These are phyloP conservation scores for Penicillium sp. DNA, from an alignment of 2,329 filamentous ascomycete species.

Conservation along the genomic window DNA sequence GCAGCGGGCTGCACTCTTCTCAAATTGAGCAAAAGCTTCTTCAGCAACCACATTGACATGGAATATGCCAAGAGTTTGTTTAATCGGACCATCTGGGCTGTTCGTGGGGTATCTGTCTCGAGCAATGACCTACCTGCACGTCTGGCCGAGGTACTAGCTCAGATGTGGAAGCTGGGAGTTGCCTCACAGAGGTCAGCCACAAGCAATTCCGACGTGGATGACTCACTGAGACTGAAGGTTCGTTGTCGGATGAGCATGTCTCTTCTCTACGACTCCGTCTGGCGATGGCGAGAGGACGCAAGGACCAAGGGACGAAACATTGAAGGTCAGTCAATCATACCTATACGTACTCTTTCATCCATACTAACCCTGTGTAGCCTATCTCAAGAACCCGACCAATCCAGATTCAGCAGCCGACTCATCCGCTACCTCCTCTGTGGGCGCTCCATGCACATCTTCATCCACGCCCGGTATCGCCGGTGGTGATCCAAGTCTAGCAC, in stretches of 20 bases:
- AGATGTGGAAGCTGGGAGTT: conserved; percentile 56
- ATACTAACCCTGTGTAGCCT: conserved; percentile 41
- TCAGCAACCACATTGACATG: conserved; percentile 54
- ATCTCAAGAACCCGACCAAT: conserved; percentile 80
- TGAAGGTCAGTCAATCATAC: conserved; percentile 51
- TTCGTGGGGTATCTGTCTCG: conserved; percentile 57
- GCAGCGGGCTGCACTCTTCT: conserved; percentile 61
- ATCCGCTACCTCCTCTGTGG: conserved; percentile 59
- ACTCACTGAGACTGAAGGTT: conserved; percentile 58
- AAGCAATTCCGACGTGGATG: conserved; percentile 35
- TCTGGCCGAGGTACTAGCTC: conserved; percentile 61
- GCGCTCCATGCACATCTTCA: conserved; percentile 37
- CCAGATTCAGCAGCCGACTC: conserved; percentile 73
- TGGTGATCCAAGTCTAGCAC: conserved; percentile 44
- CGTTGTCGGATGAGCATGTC: conserved; percentile 65
- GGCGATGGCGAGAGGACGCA: conserved; percentile 62
- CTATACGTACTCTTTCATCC: conserved; percentile 14
- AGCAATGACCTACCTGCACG: conserved; percentile 62
- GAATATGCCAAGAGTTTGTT: conserved; percentile 56
- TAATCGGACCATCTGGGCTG: conserved; percentile 54
- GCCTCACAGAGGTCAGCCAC: conserved; percentile 26
- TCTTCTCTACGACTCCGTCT: conserved; percentile 62
- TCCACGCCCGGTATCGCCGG: conserved; percentile 36
- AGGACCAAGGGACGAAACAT: conserved; percentile 67
- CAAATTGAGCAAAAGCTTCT: conserved; percentile 63